These are phyloP conservation scores for Karstenula rhodostoma DNA, from an alignment of 2,329 filamentous ascomycete species.

Conservation along the genomic window DNA sequence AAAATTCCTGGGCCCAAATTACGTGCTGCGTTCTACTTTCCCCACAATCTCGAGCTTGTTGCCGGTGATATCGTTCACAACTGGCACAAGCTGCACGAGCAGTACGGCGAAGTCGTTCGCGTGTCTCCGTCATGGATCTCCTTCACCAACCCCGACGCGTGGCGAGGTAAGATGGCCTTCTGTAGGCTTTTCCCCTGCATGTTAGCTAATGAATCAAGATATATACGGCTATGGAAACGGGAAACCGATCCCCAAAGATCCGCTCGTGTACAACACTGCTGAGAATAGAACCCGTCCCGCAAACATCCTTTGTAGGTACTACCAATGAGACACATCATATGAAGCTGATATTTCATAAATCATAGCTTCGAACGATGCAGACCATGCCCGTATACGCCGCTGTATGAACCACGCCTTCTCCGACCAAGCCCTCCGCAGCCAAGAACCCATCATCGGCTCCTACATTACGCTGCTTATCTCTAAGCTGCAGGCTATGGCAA, in stretches of 20 bases:
- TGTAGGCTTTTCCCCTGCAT: not conserved
- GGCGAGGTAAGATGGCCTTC: constrained; percentile 15
- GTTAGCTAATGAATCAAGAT: constrained; percentile 7
- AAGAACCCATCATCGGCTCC: constrained; percentile 28
- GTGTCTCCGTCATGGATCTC: constrained; percentile 14
- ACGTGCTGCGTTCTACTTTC: constrained; percentile 29
- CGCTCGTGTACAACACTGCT: constrained; percentile 17
- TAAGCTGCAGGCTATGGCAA: constrained; percentile 20
- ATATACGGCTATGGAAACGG: constrained; percentile 22
- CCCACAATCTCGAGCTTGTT: constrained; percentile 22
- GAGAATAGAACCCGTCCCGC: not conserved
- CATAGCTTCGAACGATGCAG: constrained; percentile 21
- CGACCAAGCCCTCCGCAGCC: constrained; percentile 22
- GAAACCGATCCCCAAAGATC: constrained; percentile 22
- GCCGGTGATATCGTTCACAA: constrained; percentile 19
- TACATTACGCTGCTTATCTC: constrained; percentile 25
- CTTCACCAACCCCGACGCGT: constrained; percentile 24
- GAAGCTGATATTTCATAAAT: constrained; percentile 1
- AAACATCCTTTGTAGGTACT: constrained; percentile 21
- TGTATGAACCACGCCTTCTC: constrained; percentile 28
- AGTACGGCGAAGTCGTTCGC: constrained; percentile 18
- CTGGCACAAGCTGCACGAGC: constrained; percentile 14
- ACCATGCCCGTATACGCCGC: constrained; percentile 26
- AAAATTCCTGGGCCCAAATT: constrained; percentile 51
- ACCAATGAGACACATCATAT: no score